Base-by-base conservation (phyloP, 306 rosid species). In the Astragalus membranaceus region DNA sequence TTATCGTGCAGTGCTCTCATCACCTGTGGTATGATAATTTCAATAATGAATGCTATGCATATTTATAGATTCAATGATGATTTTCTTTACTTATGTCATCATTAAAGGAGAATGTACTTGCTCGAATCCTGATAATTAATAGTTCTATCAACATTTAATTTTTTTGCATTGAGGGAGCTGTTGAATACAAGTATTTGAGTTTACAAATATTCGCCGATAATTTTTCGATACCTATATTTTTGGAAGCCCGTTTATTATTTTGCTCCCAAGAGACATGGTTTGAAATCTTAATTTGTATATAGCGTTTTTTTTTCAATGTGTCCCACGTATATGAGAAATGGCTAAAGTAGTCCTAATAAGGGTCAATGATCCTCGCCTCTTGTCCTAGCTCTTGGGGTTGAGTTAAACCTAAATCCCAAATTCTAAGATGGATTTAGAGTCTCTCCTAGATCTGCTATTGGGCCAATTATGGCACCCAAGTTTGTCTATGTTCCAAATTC, bases 1-100 rank as follows among this genome's bases (percentile, higher is more conserved):
- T 37, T 94, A 85, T 66, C 97, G 92, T 1, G 87, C 77, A 57
- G 98, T 94, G 82, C 89, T 94, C 76, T 90, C 98, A 7, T 94
- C 96, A 42, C 97, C 95, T 11, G 96, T 90, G 98, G 97, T 94
- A 88, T 80, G 78, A 42, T 46, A 59, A 60, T 29, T 58, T 51
- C 23, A 54, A 3, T 3, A 20, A 39, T 76, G 46, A 36, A 75
- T 23, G 53, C 8, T 51, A 44, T 58, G 1, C 55, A 42, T 10
- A 48, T 50, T 39, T 67, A 11, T 33, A 53, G 57, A 67, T 61
- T 76, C 46, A 48, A 6, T 48, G 48, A 52, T 30, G 64, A 65
- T 69, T 58, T 72, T 41, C 50, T 7, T 61, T 13, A 49, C 66
- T 46, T 49, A 69, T 42, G 66, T 72, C 10, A 67, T 54, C 56